These are phyloP conservation scores for Aspergillus baeticus DNA, from an alignment of 495 filamentous ascomycete genomes.

Conservation along the genomic window DNA sequence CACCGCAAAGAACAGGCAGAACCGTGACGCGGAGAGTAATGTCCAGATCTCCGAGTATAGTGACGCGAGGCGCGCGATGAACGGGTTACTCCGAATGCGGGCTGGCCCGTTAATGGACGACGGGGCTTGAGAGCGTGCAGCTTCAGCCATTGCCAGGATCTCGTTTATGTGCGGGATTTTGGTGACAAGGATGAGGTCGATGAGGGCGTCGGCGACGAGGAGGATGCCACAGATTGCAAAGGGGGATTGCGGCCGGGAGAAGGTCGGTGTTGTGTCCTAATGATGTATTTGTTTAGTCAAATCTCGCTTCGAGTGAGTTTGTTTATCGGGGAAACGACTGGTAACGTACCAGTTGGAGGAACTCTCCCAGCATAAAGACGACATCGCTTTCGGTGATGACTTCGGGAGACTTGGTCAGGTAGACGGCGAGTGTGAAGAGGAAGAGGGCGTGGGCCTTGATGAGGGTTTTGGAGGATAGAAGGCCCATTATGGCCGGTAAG, in stretches of 20 bases:
- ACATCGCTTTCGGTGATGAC: slow-evolving; percentile 74
- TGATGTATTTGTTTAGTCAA: background rate
- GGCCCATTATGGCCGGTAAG: slow-evolving; percentile 57
- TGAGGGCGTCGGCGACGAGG: slow-evolving; percentile 63
- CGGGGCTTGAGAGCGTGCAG: slow-evolving; percentile 15
- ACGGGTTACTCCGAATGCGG: slow-evolving; percentile 24
- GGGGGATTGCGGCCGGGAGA: slow-evolving; percentile 62
- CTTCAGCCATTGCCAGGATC: slow-evolving; percentile 35
- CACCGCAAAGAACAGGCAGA: slow-evolving; percentile 62
- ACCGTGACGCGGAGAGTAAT: slow-evolving; percentile 64
- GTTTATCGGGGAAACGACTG: background rate
- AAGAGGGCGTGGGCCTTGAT: slow-evolving; percentile 77
- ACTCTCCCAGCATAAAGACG: slow-evolving; percentile 79
- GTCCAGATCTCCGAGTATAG: slow-evolving; percentile 78
- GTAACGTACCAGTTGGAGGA: slow-evolving; percentile 67
- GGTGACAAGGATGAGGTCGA: slow-evolving; percentile 71
- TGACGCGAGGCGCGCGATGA: slow-evolving; percentile 29
- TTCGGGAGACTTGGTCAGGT: slow-evolving; percentile 71
- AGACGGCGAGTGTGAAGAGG: slow-evolving; percentile 76
- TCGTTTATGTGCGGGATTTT: slow-evolving; percentile 42
- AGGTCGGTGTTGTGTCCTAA: slow-evolving; percentile 47
- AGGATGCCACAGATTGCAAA: slow-evolving; percentile 71
- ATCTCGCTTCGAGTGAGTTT: slow-evolving; percentile 1
- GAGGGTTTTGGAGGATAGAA: slow-evolving; percentile 73
- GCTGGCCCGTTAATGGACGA: slow-evolving; percentile 9